Evolutionary conservation across 352 stramenopile genomes (phyloP).

Genomic region (Thraustochytrium sp.): DNA sequence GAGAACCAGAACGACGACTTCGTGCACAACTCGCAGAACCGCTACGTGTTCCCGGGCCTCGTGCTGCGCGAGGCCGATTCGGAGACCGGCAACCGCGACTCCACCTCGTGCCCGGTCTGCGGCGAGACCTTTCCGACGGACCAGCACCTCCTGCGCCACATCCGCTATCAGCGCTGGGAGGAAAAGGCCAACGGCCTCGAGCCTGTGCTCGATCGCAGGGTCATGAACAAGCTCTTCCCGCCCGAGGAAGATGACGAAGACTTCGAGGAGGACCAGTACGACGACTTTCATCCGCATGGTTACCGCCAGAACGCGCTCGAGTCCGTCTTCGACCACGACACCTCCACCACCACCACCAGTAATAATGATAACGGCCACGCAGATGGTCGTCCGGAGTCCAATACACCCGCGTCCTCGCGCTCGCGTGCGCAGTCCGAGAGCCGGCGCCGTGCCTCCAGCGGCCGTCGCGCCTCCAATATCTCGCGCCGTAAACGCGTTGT

Average conservation of each 20-base stretch:
- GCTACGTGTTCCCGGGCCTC: conserved; percentile 48
- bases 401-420: too few species aligned
- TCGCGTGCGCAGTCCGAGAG: too few species aligned
- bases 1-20: conserved; percentile 42
- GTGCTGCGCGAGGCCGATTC: conserved; percentile 54
- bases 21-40: conserved; percentile 20
- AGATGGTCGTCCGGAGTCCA: too few species aligned
- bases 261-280: background rate
- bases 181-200: conserved; percentile 39
- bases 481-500: background rate
- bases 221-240: conserved; percentile 14
- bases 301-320: background rate
- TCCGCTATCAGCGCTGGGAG: conserved; percentile 53
- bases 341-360: too few species aligned
- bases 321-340: too few species aligned
- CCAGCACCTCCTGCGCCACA: conserved; percentile 53
- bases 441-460: too few species aligned
- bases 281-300: background rate
- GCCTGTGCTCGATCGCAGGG: background rate
- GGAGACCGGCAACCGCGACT: conserved; percentile 50
- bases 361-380: too few species aligned
- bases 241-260: background rate
- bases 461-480: too few species aligned
- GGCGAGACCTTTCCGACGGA: conserved; percentile 58
- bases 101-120: conserved; percentile 57